phyloP scores from a whole-genome alignment of 2,329 filamentous ascomycete species.

The Cytospora paraplurivora region DNA sequence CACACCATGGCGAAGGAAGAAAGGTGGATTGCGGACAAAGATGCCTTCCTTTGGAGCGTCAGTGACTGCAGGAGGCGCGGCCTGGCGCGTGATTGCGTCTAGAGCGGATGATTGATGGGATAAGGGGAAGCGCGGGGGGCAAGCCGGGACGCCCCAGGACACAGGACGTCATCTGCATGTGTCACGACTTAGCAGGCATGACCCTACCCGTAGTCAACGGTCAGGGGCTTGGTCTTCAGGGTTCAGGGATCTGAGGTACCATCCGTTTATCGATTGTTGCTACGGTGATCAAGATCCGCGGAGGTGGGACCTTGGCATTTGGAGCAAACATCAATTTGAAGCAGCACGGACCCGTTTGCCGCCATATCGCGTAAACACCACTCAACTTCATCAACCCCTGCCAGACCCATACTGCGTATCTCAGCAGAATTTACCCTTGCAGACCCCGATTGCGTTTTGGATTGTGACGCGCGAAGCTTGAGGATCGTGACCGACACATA shows the following conservation, averaged over 20 bases:
- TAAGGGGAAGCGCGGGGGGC: constrained; percentile 15
- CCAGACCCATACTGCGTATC: constrained; percentile 9
- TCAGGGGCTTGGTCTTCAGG: neutral
- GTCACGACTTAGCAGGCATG: constrained; percentile 17
- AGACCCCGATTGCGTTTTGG: constrained; percentile 7
- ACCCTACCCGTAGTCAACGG: neutral
- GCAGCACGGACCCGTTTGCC: constrained; percentile 11
- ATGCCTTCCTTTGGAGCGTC: neutral
- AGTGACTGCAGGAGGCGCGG: constrained; percentile 15
- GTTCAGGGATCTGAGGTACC: neutral
- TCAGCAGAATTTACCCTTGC: constrained; percentile 5
- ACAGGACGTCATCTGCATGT: constrained; percentile 27
- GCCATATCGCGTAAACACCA: constrained; percentile 17
- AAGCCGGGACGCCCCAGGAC: neutral
- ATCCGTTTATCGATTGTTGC: constrained; percentile 26
- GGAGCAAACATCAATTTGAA: neutral
- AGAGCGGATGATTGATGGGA: constrained; percentile 8
- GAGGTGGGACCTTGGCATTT: neutral
- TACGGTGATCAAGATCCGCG: neutral
- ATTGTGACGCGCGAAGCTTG: constrained; percentile 5
- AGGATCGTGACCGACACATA: neutral
- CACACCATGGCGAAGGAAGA: constrained; percentile 7
- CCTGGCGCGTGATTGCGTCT: constrained; percentile 26
- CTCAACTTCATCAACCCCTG: constrained; percentile 3
- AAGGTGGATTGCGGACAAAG: neutral